phyloP scores from a whole-genome alignment of 352 stramenopile genomes.

The Pythium monospermum region DNA sequence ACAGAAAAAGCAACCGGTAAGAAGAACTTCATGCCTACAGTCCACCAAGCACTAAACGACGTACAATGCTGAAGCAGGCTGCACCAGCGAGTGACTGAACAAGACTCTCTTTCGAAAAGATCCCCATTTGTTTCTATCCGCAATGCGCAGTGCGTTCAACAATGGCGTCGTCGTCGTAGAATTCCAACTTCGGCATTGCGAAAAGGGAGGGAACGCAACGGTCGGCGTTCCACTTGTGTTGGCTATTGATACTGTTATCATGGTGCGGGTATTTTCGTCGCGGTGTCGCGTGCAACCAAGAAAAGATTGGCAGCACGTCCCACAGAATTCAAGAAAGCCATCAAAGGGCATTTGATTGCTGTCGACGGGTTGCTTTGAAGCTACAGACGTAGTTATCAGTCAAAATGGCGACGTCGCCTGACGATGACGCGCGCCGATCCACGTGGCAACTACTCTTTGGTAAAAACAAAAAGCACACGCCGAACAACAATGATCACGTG shows the following conservation, averaged over 20 bases:
- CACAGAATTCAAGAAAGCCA: neutral
- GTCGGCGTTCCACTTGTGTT: neutral
- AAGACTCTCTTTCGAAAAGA: constrained; percentile 66
- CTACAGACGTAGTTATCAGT: neutral
- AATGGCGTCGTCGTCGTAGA: neutral
- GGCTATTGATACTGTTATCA: neutral
- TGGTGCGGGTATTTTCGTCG: too few species aligned
- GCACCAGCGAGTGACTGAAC: constrained; percentile 53
- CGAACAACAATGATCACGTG: constrained; percentile 4
- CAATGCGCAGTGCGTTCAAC: neutral
- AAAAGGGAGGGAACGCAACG: neutral
- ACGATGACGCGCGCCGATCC: constrained; percentile 27
- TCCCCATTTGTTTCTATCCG: too few species aligned
- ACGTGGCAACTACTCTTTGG: constrained; percentile 61
- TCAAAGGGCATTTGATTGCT: neutral
- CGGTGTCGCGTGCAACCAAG: too few species aligned
- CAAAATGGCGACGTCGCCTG: neutral
- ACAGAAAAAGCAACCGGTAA: too few species aligned
- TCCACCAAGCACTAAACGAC: too few species aligned
- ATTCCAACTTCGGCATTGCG: neutral
- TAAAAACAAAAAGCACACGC: constrained; percentile 24
- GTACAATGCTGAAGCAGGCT: constrained; percentile 54
- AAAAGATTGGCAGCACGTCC: too few species aligned
- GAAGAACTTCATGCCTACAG: too few species aligned
- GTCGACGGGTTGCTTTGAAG: neutral